Evolutionary conservation across 345 rosid genomes (phyloP).

Genomic region (Boechera divaricarpa): DNA sequence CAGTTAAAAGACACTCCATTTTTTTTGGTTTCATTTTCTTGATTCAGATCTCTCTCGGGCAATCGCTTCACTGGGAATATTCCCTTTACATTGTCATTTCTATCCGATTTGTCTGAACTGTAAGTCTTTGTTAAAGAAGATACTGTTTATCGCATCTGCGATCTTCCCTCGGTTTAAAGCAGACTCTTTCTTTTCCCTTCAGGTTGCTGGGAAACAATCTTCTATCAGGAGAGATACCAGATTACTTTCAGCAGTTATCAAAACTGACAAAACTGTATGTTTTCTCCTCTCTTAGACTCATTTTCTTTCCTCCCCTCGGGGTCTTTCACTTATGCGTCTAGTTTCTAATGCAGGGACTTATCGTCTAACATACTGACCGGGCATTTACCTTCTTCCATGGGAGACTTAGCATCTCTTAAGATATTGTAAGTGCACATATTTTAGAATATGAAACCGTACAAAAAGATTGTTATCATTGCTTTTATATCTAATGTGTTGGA

Average conservation of each 20-base stretch:
- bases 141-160: conserved; percentile 15
- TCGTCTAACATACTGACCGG: conserved; percentile 76
- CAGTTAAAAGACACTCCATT: conserved; percentile 7
- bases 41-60: conserved; percentile 62
- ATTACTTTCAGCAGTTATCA: conserved; percentile 64
- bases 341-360: conserved; percentile 64
- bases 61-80: conserved; percentile 68
- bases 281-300: conserved; percentile 23
- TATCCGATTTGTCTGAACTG: conserved; percentile 58
- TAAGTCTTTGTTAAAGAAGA: conserved; percentile 48
- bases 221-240: conserved; percentile 75
- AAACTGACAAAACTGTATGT: conserved; percentile 66
- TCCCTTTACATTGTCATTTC: conserved; percentile 53
- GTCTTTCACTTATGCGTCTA: conserved; percentile 33
- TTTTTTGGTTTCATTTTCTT: conserved; percentile 25
- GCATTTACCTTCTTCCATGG: conserved; percentile 78
- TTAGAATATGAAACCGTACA: background rate
- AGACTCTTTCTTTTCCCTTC: conserved; percentile 32
- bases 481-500: conserved; percentile 32
- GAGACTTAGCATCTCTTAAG: conserved; percentile 65
- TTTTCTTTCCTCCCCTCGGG: background rate
- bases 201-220: conserved; percentile 76
- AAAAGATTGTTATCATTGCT: conserved; percentile 23
- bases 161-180: background rate
- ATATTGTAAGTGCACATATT: conserved; percentile 62